Base-by-base conservation (phyloP, 2,329 filamentous ascomycete genomes). In the Mycocentrospora acerina region DNA sequence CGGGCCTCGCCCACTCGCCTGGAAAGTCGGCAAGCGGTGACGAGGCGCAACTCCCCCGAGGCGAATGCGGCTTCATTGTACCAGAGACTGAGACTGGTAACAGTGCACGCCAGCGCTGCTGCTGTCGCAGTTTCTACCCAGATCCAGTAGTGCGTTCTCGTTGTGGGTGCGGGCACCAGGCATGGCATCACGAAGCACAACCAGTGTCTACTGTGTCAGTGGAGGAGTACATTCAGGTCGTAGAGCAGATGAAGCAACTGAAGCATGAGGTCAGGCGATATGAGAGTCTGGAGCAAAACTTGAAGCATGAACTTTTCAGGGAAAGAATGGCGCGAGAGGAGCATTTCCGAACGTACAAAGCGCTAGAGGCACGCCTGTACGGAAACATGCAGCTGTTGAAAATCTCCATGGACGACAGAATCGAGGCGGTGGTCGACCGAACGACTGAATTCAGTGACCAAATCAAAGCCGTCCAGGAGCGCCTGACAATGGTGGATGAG, bases 151-250 rank as follows among this genome's bases (percentile, higher is more conserved):
- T 68, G 14, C 63, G 62, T 45, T 69, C 68, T n/a, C 62, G 55
- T 33, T 74, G 71, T 46, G 70, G 70, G 14, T 74, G 71, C 48
- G 71, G 71, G 11, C 71, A 74, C 53, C 71, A 72, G 53, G 71
- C 71, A 49, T 74, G 71, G 64, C 67, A 69, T 46, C 71, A 74
- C 47, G 66, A 68, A 42, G 51, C 57, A 4, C 59, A 68, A 40
- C 59, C 62, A 8, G 35, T 62, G 15, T 58, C 59, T 4, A 51
- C 55, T 4, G 65, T 68, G 19, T 59, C 67, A 25, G 54, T 60
- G 39, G 64, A 69, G 16, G 57, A 69, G 40, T 65, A 69, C 37
- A 34, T 58, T 4, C 52, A 56, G 2, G 53, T 68, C 6, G 44
- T 67, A n/a, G 63, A 68, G 35, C 59, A 68, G 37, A 52, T 69